Evolutionary conservation across 495 filamentous ascomycete species (phyloP), one percentile per base, ranked within the genome.

Genomic region (Hypoxylon cercidicola): DNA sequence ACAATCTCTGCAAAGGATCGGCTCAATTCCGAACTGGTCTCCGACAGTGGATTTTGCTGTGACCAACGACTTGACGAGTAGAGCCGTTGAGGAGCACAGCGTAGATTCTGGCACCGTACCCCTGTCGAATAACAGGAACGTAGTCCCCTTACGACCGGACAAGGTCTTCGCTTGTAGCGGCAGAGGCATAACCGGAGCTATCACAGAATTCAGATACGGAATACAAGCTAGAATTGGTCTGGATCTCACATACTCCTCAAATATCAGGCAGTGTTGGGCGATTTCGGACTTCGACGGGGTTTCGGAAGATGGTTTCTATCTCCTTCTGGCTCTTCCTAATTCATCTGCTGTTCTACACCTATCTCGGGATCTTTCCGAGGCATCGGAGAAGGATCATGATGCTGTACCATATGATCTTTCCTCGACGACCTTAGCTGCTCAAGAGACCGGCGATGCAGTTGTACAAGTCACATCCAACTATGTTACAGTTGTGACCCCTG

Each of bases 11-110:
- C 76, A 80, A 65, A 66, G 79, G 40, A 60, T 79, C 19, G 79
- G 85, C 37, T 74, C 74, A 6, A 73, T 85, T 49, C 83, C 88
- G 28, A 97, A 93, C 70, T 97, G 93, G 93, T 85, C 91, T 0
- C 93, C 95, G 0, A 82, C 88, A 19, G 83, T 86, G 16, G 93
- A 97, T 72, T 85, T 91, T 32, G 80, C 85, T 18, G 78, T 85
- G 28, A 80, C 85, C 4, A 70, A 73, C 10, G 68, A 68, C 12
- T 60, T 63, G 54, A 68, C 23, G 55, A 67, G 43, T 37, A 46
- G 20, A n/a, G 12, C 7, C 40, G 21, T 49, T 59, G 59, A 62
- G 7, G 64, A 62, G 16, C 20, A 21, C 15, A 30, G 15, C 46
- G 55, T 68, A 39, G 46, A 48, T 11, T 44, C 63, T 13, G 40